phyloP scores from a whole-genome alignment of 2,329 filamentous ascomycete genomes.

The Amphichorda felina region DNA sequence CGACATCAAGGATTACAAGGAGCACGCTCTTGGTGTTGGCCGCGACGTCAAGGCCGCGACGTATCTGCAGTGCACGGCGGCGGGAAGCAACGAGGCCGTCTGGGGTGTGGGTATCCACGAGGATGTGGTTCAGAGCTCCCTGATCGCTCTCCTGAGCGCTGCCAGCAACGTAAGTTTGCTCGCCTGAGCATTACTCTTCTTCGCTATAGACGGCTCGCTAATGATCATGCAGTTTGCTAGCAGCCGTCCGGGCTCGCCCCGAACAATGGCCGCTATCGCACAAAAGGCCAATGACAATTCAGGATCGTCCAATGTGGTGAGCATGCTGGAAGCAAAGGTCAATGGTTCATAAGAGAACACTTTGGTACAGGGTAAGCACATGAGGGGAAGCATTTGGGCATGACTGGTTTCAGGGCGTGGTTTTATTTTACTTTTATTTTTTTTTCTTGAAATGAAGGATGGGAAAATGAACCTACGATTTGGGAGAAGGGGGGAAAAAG shows the following conservation, averaged over 20 bases:
- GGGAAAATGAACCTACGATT: no score
- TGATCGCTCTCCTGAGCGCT: conserved; percentile 76
- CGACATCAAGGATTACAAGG: conserved; percentile 91
- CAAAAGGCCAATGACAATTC: neutral
- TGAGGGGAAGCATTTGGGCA: no score
- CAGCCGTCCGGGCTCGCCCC: no score
- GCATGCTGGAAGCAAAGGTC: neutral
- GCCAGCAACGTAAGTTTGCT: conserved; percentile 63
- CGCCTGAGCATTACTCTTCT: neutral
- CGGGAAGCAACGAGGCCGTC: conserved; percentile 56
- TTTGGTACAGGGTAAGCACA: neutral
- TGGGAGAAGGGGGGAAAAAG: no score
- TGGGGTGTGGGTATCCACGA: conserved; percentile 91
- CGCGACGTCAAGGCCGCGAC: conserved; percentile 84
- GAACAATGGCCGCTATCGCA: no score
- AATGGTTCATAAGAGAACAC: neutral
- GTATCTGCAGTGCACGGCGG: conserved; percentile 78
- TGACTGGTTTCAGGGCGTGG: no score
- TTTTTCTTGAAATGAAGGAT: neutral
- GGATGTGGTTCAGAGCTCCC: conserved; percentile 80
- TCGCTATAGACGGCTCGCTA: neutral
- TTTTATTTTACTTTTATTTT: no score
- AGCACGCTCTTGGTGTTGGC: conserved; percentile 79
- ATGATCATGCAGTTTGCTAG: neutral
- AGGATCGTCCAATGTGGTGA: neutral